Conservation (phyloP, 2,329 filamentous ascomycete species). For the Neophaeococcomyces mojaviensis region DNA sequence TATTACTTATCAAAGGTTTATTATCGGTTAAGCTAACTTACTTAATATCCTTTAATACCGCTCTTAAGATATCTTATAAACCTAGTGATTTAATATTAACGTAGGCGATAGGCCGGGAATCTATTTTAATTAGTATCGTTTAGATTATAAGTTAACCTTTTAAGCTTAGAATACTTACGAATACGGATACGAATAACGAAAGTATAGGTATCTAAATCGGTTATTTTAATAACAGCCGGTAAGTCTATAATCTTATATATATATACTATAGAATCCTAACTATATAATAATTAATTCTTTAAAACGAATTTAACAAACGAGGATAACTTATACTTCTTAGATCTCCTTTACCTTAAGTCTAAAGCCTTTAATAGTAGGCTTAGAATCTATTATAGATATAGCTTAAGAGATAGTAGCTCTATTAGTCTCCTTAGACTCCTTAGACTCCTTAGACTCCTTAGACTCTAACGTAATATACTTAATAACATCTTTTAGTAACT, state of each 20-base stretch:
- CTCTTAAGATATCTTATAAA: conserved; percentile 27
- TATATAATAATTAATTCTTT: neutral
- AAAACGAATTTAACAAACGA: neutral
- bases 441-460: too few species aligned
- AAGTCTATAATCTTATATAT: neutral
- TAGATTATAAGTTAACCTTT: conserved; percentile 14
- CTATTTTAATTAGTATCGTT: conserved; percentile 21
- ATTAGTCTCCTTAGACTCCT: too few species aligned
- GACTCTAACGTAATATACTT: conserved; percentile 4
- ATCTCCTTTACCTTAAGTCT: conserved; percentile 5
- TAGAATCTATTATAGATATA: neutral
- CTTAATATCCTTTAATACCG: conserved; percentile 26
- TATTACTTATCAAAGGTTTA: conserved; percentile 25
- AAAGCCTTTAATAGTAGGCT: conserved; percentile 2
- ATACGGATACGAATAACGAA: conserved; percentile 24
- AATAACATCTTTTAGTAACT: neutral
- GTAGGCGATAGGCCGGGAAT: conserved; percentile 21
- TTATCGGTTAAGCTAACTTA: conserved; percentile 27
- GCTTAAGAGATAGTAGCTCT: conserved; percentile 1
- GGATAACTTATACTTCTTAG: neutral
- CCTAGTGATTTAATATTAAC: conserved; percentile 29
- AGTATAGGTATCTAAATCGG: conserved; percentile 18
- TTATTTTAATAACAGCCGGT: neutral
- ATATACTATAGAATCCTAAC: neutral
- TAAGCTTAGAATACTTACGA: conserved; percentile 14